These are phyloP conservation scores for Ophiostoma perfectum DNA, from an alignment of 2,329 filamentous ascomycete genomes.

Conservation along the genomic window DNA sequence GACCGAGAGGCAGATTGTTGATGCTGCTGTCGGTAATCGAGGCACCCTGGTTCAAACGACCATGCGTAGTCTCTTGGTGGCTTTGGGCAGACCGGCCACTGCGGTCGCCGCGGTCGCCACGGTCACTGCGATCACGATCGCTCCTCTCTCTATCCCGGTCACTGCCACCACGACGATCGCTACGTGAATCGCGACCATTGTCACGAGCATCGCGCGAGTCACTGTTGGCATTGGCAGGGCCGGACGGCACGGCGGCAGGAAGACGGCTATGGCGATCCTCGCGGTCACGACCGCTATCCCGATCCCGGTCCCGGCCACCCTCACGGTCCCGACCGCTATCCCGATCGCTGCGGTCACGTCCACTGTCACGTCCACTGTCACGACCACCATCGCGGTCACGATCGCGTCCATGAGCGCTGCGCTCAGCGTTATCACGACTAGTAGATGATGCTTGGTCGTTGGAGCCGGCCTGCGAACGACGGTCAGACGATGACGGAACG, in stretches of 20 bases:
- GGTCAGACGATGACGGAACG: slow-evolving; percentile 33
- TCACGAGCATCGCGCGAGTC: slow-evolving; percentile 3
- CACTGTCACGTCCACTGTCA: slow-evolving; percentile 38
- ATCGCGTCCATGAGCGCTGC: no score
- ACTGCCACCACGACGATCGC: slow-evolving; percentile 31
- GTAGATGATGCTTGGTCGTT: no score
- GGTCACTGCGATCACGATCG: slow-evolving; percentile 42
- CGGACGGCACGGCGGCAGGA: neutral
- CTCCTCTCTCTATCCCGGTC: slow-evolving; percentile 26
- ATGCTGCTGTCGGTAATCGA: neutral
- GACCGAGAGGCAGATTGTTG: no score
- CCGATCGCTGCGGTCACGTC: slow-evolving; percentile 40
- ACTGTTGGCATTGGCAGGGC: slow-evolving; percentile 8
- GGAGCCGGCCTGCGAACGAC: slow-evolving; percentile 25
- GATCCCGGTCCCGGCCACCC: slow-evolving; percentile 27
- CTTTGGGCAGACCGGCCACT: slow-evolving; percentile 27
- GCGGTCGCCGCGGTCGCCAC: slow-evolving; percentile 16
- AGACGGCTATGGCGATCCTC: slow-evolving; percentile 35
- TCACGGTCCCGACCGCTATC: slow-evolving; percentile 39
- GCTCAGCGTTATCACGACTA: no score
- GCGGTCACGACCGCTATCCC: slow-evolving; percentile 32
- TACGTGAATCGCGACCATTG: neutral
- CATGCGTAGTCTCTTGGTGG: slow-evolving; percentile 58
- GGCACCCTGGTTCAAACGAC: slow-evolving; percentile 46
- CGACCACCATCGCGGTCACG: no score